phyloP scores from a whole-genome alignment of 208 protist species.

The Leishmania tropica region DNA sequence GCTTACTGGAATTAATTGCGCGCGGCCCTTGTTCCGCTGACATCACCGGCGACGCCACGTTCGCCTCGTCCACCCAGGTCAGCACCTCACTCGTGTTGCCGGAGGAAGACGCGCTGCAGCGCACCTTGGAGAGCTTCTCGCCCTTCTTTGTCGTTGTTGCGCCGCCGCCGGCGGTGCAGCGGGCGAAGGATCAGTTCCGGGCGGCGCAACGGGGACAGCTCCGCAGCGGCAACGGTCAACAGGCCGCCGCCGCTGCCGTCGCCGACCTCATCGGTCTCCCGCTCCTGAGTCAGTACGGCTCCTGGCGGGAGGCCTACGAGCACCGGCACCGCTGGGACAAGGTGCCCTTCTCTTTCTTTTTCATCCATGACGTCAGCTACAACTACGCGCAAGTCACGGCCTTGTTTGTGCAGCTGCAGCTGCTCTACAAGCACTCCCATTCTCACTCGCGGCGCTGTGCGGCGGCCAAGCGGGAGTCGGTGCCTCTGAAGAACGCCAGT shows the following conservation, averaged over 20 bases:
- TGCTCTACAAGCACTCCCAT: slow-evolving; percentile 59
- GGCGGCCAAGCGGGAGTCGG: slow-evolving; percentile 27
- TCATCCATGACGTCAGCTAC: slow-evolving; percentile 82
- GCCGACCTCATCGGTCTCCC: slow-evolving; percentile 72
- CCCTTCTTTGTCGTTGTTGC: slow-evolving; percentile 87
- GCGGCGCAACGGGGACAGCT: slow-evolving; percentile 37
- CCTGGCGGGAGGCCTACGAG: slow-evolving; percentile 85
- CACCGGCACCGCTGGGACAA: slow-evolving; percentile 69
- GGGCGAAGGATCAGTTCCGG: slow-evolving; percentile 40
- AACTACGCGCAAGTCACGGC: slow-evolving; percentile 83
- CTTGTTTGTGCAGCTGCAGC: slow-evolving; percentile 65
- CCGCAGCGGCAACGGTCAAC: background rate
- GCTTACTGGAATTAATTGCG: slow-evolving; percentile 70
- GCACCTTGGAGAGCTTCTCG: slow-evolving; percentile 74
- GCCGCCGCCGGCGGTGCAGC: slow-evolving; percentile 43
- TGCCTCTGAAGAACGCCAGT: slow-evolving; percentile 32
- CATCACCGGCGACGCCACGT: background rate
- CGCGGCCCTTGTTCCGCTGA: slow-evolving; percentile 14
- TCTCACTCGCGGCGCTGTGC: slow-evolving; percentile 53
- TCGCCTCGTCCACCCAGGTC: background rate
- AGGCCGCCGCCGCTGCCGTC: slow-evolving; percentile 10
- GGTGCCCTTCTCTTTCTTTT: slow-evolving; percentile 81
- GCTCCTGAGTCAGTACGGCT: slow-evolving; percentile 83
- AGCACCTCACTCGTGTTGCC: slow-evolving; percentile 11
- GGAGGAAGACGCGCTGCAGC: slow-evolving; percentile 49